Evolutionary conservation across 139 green algal genomes (phyloP).

Genomic region (Monoraphidium neglectum): DNA sequence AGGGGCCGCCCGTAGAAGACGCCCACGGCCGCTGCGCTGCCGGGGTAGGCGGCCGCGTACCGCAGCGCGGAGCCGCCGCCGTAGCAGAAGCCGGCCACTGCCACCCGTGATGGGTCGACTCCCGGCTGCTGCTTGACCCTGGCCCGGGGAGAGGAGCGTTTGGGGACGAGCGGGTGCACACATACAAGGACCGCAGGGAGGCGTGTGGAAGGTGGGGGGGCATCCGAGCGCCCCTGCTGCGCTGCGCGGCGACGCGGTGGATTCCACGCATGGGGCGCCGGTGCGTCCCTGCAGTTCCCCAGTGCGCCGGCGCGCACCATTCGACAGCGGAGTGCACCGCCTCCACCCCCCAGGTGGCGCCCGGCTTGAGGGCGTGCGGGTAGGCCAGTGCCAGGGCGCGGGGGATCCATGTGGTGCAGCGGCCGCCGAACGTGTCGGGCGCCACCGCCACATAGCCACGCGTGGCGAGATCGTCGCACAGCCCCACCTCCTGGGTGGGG

Average conservation of each 20-base stretch:
- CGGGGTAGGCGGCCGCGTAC: constrained; percentile 19
- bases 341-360: constrained; percentile 24
- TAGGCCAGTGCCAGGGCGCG: constrained; percentile 20
- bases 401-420: constrained; percentile 22
- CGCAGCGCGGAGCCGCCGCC: constrained; percentile 17
- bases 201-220: no score
- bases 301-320: neutral
- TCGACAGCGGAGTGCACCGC: constrained; percentile 13
- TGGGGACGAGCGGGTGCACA: neutral
- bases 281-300: neutral
- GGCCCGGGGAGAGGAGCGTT: neutral
- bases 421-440: neutral
- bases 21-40: neutral
- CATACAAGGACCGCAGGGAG: neutral
- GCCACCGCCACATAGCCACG: no score
- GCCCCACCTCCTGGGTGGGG: no score
- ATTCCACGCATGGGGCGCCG: no score
- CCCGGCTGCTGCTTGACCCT: constrained; percentile 22
- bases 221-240: no score
- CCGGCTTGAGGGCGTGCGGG: constrained; percentile 6
- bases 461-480: no score
- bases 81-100: constrained; percentile 28
- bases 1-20: constrained; percentile 27
- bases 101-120: constrained; percentile 13
- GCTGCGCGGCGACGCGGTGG: no score